A percentile compares a stretch with the other conserved stretches of the same genome.
Conservation (phyloP, 2,329 filamentous ascomycete genomes). For the Alternaria angustiovoidea region DNA sequence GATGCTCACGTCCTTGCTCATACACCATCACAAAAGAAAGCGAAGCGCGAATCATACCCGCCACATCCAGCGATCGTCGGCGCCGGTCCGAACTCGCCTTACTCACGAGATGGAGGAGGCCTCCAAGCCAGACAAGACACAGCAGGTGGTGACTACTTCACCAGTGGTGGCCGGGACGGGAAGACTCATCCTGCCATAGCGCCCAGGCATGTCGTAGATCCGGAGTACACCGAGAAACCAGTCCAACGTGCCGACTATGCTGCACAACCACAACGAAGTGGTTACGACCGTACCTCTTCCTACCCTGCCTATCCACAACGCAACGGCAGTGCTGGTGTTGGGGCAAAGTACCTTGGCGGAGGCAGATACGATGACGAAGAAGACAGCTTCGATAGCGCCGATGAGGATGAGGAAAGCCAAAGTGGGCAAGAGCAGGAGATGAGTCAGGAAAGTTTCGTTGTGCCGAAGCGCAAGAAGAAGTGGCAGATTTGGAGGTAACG, state of each 20-base stretch:
- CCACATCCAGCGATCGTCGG: slow-evolving; percentile 50
- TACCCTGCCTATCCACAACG: slow-evolving; percentile 32
- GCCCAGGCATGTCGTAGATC: slow-evolving; percentile 13
- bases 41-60: slow-evolving; percentile 45
- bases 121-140: slow-evolving; percentile 42
- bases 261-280: slow-evolving; percentile 27
- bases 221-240: slow-evolving; percentile 20
- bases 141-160: slow-evolving; percentile 40
- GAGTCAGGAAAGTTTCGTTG: slow-evolving; percentile 45
- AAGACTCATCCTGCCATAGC: slow-evolving; percentile 18
- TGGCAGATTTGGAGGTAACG: slow-evolving; percentile 49
- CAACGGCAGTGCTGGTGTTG: slow-evolving; percentile 38
- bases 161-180: slow-evolving; percentile 30
- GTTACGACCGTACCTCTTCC: slow-evolving; percentile 32
- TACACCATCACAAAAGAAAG: slow-evolving; percentile 27
- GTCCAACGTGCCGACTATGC: slow-evolving; percentile 27
- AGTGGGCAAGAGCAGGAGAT: slow-evolving; percentile 41
- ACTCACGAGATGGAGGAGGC: slow-evolving; percentile 36
- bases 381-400: slow-evolving; percentile 35
- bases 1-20: slow-evolving; percentile 43
- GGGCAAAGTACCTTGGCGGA: slow-evolving; percentile 39
- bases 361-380: slow-evolving; percentile 44
- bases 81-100: slow-evolving; percentile 44
- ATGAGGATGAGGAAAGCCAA: slow-evolving; percentile 32
- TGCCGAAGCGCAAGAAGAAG: slow-evolving; percentile 50